phyloP scores from a whole-genome alignment of 2,329 filamentous ascomycete genomes.

The Hypomyces perniciosus region DNA sequence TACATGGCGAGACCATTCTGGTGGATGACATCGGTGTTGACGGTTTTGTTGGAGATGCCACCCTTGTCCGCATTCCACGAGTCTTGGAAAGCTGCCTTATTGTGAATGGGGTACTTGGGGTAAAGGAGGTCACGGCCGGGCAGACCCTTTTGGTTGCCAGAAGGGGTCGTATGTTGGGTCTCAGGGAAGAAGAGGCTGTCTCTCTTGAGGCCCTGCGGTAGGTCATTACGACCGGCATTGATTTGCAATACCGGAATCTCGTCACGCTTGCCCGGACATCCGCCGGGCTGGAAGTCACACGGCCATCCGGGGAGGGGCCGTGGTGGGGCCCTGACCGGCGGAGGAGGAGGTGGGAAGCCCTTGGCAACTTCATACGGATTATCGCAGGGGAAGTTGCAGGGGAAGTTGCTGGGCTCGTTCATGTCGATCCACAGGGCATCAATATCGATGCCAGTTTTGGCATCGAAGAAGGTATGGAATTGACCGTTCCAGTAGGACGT shows the following conservation, averaged over 20 bases:
- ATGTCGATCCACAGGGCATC: conserved; percentile 76
- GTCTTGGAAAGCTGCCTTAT: conserved; percentile 51
- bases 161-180: conserved; percentile 43
- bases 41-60: conserved; percentile 52
- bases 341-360: conserved; percentile 54
- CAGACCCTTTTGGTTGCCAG: conserved; percentile 37
- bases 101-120: conserved; percentile 71
- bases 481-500: conserved; percentile 65
- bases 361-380: conserved; percentile 20
- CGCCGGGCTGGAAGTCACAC: conserved; percentile 25
- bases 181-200: conserved; percentile 26
- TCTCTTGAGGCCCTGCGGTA: not conserved
- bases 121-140: conserved; percentile 58
- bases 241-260: not conserved
- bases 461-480: conserved; percentile 58
- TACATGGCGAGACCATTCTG: conserved; percentile 69
- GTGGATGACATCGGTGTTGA: conserved; percentile 73
- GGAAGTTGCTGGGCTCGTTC: conserved; percentile 41
- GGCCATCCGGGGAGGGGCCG: conserved; percentile 64
- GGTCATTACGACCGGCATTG: conserved; percentile 3
- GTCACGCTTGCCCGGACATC: conserved; percentile 14
- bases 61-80: conserved; percentile 50
- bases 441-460: conserved; percentile 62
- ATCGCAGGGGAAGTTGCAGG: conserved; percentile 24
- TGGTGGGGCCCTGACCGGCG: conserved; percentile 57